These are phyloP conservation scores for Oryza glumipatula DNA, from an alignment of 176 grass and related monocot species.

Conservation along the genomic window DNA sequence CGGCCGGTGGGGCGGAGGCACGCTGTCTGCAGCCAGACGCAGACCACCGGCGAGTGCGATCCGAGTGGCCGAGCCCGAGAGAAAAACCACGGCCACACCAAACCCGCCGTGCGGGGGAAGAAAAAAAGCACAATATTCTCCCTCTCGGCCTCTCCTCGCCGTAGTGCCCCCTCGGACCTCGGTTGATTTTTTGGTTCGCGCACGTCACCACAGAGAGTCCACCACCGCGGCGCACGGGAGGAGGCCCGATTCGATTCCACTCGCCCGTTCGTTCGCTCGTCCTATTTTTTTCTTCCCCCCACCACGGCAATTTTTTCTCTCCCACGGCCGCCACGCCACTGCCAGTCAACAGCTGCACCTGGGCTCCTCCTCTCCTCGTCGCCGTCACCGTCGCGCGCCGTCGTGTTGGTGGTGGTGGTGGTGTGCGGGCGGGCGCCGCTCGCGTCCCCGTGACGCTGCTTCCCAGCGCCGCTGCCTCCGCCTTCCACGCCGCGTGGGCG, in stretches of 20 bases:
- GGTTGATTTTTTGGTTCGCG: constrained; percentile 19
- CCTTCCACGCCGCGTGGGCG: constrained; percentile 24
- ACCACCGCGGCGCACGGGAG: not conserved
- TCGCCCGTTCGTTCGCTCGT: constrained; percentile 18
- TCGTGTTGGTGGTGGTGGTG: not conserved
- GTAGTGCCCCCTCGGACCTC: not conserved
- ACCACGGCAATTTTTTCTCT: not conserved
- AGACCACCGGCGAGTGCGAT: not conserved
- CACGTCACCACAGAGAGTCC: not conserved
- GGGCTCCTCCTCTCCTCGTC: not conserved
- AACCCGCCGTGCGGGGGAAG: not conserved
- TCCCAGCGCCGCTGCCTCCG: constrained; percentile 34
- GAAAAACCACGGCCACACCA: not conserved
- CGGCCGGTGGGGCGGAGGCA: too few species aligned
- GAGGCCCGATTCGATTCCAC: constrained; percentile 31
- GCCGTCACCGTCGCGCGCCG: not conserved
- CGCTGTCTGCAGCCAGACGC: not conserved
- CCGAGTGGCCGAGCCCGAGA: not conserved
- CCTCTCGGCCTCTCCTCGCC: not conserved
- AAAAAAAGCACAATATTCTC: constrained; percentile 20
- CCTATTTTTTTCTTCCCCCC: not conserved
- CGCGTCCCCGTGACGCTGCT: constrained; percentile 37
- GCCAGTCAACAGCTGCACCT: constrained; percentile 35
- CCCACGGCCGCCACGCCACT: not conserved
- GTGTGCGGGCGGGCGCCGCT: not conserved